Evolutionary conservation across 352 stramenopile species (phyloP), one percentile per base, ranked within the genome.

Genomic region (Phytophthora cryptogea): DNA sequence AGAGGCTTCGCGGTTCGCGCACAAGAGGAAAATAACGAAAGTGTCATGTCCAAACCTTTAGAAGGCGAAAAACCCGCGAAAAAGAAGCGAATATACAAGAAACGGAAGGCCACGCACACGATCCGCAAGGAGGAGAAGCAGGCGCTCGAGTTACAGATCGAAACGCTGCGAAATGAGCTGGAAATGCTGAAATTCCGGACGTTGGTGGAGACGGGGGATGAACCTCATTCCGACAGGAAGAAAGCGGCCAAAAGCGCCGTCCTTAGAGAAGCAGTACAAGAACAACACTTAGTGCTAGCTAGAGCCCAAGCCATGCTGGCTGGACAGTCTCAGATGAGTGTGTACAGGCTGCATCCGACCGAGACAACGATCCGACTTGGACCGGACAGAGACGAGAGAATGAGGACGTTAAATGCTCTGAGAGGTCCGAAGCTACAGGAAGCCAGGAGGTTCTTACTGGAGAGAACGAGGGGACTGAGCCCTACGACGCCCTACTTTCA

Each of bases 71-170:
- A 56, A 33, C 20, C 39, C 1, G 17, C 37, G 17, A 73, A 68
- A 53, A 74, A 61, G 46, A 74, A 72, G 54, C 50, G 61, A 1
- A 45, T 61, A 27, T 76, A 76, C 48, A 78, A 75, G 63, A 78
- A 75, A 50, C 59, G 71, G n/a, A 76, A 76, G 44, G 63, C 71
- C 14, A 80, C 71, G 16, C 63, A 76, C 54, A 76, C 71, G 14
- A 45, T 80, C 32, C 71, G 71, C 26, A 76, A 76, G 62, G 76
- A 85, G 48, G 67, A 85, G 51, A 80, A 70, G 30, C 40, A 67
- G 40, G 50, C 20, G 31, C 47, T 85, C 0, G 42, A 73, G 11
- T 14, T 42, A 11, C 55, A 85, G 32, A 48, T 79, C 5, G 13
- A 68, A 59, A 35, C 44, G 27, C 45, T 83, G 30, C 60, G 82